Conservation (phyloP, 2,329 filamentous ascomycete species). For the Penicillium griseofulvum region DNA sequence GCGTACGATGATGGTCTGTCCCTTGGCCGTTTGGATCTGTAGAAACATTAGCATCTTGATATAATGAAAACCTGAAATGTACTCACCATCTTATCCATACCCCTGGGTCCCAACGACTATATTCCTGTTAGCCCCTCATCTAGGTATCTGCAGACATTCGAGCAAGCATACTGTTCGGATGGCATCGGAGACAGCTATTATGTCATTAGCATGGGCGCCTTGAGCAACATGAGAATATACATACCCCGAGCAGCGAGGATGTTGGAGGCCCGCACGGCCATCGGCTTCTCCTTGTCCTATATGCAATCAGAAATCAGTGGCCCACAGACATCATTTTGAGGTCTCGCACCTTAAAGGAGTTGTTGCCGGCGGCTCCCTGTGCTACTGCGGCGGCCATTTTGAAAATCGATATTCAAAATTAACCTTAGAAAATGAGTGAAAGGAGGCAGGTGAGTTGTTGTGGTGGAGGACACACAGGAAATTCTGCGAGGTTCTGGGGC, state of each 20-base stretch:
- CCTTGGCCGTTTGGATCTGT: conserved; percentile 86
- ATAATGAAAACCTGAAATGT: background rate
- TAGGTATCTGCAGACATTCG: conserved; percentile 12
- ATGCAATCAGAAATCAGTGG: conserved; percentile 40
- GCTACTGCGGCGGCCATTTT: conserved; percentile 53
- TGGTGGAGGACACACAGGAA: conserved; percentile 33
- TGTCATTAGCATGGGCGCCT: conserved; percentile 27
- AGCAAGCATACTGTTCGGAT: conserved; percentile 69
- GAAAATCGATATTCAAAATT: conserved; percentile 27
- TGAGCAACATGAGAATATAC: conserved; percentile 18
- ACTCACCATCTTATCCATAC: conserved; percentile 92
- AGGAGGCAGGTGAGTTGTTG: conserved; percentile 21
- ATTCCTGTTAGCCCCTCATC: conserved; percentile 42
- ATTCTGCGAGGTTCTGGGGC: conserved; percentile 42
- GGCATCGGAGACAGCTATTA: conserved; percentile 86
- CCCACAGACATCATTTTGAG: conserved; percentile 28
- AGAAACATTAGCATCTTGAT: conserved; percentile 23
- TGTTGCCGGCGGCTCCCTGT: conserved; percentile 55
- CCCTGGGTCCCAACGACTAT: conserved; percentile 83
- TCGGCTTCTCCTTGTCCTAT: conserved; percentile 92
- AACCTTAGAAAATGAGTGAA: conserved; percentile 25
- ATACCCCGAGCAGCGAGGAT: conserved; percentile 94
- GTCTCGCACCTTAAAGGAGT: conserved; percentile 61
- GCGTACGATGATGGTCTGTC: conserved; percentile 84
- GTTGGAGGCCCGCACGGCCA: conserved; percentile 92